These are phyloP conservation scores for Podospora australis DNA, from an alignment of 495 filamentous ascomycete genomes.

Conservation along the genomic window DNA sequence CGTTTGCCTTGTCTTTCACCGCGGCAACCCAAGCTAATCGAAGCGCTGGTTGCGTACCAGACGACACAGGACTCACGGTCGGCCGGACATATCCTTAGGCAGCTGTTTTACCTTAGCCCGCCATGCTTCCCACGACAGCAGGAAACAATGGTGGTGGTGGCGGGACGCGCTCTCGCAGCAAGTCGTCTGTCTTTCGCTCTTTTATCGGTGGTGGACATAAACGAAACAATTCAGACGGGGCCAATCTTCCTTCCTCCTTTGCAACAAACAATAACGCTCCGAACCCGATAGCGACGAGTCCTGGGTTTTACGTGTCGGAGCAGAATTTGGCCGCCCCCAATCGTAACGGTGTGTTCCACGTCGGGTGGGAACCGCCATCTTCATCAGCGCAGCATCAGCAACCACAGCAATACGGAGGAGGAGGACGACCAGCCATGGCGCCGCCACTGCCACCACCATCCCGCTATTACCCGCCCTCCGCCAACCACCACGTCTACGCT, in stretches of 20 bases:
- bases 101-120: no score
- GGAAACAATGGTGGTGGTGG: conserved; percentile 2
- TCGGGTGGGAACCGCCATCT: conserved; percentile 11
- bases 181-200: conserved; percentile 52
- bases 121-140: not conserved
- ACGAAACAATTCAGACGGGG: conserved; percentile 43
- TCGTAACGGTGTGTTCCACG: conserved; percentile 12
- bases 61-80: no score
- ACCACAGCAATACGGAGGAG: conserved; percentile 8
- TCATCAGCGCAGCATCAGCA: conserved; percentile 6
- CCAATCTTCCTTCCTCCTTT: conserved; percentile 26
- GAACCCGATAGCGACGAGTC: conserved; percentile 17
- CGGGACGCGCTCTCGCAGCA: conserved; percentile 39
- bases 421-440: no score
- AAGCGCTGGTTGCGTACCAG: no score
- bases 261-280: conserved; percentile 1
- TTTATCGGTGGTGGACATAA: conserved; percentile 43
- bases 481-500: conserved; percentile 27
- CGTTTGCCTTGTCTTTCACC: no score
- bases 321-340: conserved; percentile 7
- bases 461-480: conserved; percentile 8
- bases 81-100: no score
- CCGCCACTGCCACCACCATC: not conserved
- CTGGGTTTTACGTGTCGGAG: conserved; percentile 10
- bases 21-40: no score